A percentile compares a stretch with the other conserved stretches of the same genome.
Evolutionary conservation across 2,329 filamentous ascomycete species (phyloP).

Genomic region (Curvularia lunata): DNA sequence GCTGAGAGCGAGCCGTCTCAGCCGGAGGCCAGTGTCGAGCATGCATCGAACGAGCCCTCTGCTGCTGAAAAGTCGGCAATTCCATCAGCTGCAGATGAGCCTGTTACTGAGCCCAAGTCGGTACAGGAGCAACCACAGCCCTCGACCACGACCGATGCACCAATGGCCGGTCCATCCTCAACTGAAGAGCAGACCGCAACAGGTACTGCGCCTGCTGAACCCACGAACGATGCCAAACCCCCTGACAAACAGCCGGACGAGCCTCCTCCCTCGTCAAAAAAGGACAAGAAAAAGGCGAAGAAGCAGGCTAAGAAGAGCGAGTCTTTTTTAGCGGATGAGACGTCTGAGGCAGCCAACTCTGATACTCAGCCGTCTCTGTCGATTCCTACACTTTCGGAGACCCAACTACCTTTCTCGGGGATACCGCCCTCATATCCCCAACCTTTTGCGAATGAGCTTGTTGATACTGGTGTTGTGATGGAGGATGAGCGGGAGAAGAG

Average conservation of each 20-base stretch:
- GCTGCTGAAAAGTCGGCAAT: conserved; percentile 6
- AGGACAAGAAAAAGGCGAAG: conserved; percentile 37
- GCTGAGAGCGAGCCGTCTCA: conserved; percentile 20
- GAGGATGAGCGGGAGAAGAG: conserved; percentile 11
- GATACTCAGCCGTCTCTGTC: conserved; percentile 41
- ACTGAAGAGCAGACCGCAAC: conserved; percentile 4
- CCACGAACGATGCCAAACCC: conserved; percentile 8
- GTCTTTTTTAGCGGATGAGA: conserved; percentile 45
- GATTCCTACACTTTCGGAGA: conserved; percentile 38
- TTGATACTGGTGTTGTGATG: conserved; percentile 22
- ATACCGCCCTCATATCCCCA: conserved; percentile 40
- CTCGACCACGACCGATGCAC: not conserved
- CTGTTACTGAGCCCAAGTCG: conserved; percentile 5
- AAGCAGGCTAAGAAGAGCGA: conserved; percentile 32
- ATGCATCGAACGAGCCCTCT: conserved; percentile 6
- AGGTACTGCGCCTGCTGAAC: conserved; percentile 2
- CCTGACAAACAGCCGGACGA: conserved; percentile 18
- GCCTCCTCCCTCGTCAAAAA: conserved; percentile 18
- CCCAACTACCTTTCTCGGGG: conserved; percentile 37
- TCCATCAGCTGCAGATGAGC: conserved; percentile 2
- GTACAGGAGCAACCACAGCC: conserved; percentile 1
- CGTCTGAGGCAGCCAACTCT: conserved; percentile 42
- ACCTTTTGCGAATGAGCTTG: conserved; percentile 32
- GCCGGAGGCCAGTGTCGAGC: conserved; percentile 19
- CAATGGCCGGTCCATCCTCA: conserved; percentile 2